Conservation (phyloP, 2,329 filamentous ascomycete species). For the Ophiobolus disseminans region DNA sequence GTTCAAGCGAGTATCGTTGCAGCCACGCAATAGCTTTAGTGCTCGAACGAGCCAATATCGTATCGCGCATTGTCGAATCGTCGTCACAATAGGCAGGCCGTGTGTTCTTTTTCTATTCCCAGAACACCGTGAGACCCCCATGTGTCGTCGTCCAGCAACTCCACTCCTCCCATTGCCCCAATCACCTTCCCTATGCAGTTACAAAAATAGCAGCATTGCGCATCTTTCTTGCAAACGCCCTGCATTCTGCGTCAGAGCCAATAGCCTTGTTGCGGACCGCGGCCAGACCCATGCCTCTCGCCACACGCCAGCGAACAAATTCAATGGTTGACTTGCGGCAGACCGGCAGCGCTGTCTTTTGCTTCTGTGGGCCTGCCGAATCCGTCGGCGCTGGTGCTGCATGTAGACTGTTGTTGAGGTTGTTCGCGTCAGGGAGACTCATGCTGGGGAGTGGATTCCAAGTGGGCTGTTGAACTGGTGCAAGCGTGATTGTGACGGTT, state of each 20-base stretch:
- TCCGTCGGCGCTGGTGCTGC: background rate
- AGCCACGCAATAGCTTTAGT: slow-evolving; percentile 1
- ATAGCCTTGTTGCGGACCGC: background rate
- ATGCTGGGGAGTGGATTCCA: too few relatives aligned
- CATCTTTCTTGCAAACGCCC: background rate
- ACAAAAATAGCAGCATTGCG: slow-evolving; percentile 1
- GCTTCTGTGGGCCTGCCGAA: background rate
- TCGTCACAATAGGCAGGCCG: too few relatives aligned
- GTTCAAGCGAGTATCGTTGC: slow-evolving; percentile 7
- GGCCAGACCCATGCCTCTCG: background rate
- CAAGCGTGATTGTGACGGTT: too few relatives aligned
- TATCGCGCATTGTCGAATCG: too few relatives aligned
- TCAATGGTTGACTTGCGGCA: background rate
- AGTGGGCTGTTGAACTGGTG: too few relatives aligned
- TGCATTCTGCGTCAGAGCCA: background rate
- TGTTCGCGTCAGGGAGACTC: too few relatives aligned
- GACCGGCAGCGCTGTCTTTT: background rate
- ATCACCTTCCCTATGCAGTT: background rate
- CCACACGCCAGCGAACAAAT: background rate
- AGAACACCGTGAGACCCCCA: background rate
- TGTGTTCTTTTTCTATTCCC: background rate
- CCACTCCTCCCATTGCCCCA: background rate
- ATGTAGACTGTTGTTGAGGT: background rate
- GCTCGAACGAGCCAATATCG: too few relatives aligned
- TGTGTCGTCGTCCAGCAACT: background rate